Conservation (phyloP, 495 filamentous ascomycete genomes). For the Cercophora sp. region DNA sequence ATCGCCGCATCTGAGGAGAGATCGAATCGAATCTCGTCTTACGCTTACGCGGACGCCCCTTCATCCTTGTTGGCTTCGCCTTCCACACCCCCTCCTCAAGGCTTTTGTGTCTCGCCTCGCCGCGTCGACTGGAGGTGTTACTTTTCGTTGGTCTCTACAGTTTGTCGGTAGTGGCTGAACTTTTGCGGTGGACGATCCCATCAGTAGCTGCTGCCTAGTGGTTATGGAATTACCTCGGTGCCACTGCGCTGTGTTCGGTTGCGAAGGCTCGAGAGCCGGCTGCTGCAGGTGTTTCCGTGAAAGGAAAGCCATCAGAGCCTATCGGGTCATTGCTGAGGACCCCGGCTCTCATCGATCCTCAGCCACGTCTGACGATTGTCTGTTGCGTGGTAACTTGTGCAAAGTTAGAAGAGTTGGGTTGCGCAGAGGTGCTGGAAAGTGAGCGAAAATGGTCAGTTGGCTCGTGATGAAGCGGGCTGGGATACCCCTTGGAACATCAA, state of each 20-base stretch:
- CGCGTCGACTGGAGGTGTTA: too few relatives aligned
- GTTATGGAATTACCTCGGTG: slow-evolving; percentile 8
- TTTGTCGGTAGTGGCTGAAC: too few relatives aligned
- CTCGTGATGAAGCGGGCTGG: background rate
- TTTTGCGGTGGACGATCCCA: too few relatives aligned
- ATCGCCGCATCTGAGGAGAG: slow-evolving; percentile 5
- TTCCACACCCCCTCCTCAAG: background rate
- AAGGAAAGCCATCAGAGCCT: slow-evolving; percentile 12
- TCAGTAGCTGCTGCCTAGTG: background rate
- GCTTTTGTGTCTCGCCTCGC: too few relatives aligned
- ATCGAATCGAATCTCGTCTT: slow-evolving; percentile 12
- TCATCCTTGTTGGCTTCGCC: background rate
- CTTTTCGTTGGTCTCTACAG: too few relatives aligned
- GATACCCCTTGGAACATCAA: background rate
- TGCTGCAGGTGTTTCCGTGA: slow-evolving; percentile 11
- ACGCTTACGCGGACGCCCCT: slow-evolving; percentile 6
- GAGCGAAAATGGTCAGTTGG: background rate
- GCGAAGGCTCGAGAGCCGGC: slow-evolving; percentile 11
- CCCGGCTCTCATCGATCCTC: background rate
- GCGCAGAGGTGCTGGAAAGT: too few relatives aligned
- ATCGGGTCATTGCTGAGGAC: slow-evolving; percentile 11
- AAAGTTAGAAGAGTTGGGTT: too few relatives aligned
- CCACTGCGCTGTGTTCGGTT: slow-evolving; percentile 5
- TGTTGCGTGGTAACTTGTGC: too few relatives aligned
- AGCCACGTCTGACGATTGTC: too few relatives aligned